Conservation (phyloP, 1,139 yeast species). For the Lodderomyces jiufengensis region DNA sequence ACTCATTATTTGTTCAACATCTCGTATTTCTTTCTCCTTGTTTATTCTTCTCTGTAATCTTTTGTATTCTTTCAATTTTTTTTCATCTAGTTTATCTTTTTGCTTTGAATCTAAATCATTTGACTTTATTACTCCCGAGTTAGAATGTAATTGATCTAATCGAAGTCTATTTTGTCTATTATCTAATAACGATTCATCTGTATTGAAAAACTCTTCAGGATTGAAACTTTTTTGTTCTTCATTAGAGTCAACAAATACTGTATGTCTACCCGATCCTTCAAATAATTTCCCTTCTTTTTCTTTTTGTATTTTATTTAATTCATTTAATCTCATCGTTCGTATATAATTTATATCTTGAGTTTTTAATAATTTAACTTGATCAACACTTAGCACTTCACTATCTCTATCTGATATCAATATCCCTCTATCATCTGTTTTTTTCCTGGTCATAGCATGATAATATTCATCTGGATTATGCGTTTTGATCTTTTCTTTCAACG, state of each 20-base stretch:
- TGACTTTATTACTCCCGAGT: conserved; percentile 25
- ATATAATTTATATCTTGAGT: conserved; percentile 88
- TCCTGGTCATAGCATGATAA: conserved; percentile 84
- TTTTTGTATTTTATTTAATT: conserved; percentile 60
- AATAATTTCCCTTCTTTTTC: conserved; percentile 54
- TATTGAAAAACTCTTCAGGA: conserved; percentile 64
- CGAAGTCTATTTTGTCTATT: conserved; percentile 74
- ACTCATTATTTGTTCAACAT: conserved; percentile 71
- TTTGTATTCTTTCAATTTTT: conserved; percentile 58
- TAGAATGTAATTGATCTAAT: conserved; percentile 53
- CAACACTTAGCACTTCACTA: conserved; percentile 58
- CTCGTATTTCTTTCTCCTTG: conserved; percentile 61
- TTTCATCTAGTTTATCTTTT: conserved; percentile 45
- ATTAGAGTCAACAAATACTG: conserved; percentile 73
- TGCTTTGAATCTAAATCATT: conserved; percentile 28
- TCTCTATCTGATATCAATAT: conserved; percentile 65
- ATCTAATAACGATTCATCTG: conserved; percentile 59
- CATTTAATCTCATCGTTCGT: conserved; percentile 70
- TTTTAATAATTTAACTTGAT: conserved; percentile 77
- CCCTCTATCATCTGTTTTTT: conserved; percentile 66
- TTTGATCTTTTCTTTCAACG: conserved; percentile 67
- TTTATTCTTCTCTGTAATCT: conserved; percentile 57
- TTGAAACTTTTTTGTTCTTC: conserved; percentile 55
- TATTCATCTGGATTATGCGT: conserved; percentile 93
- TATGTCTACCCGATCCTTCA: conserved; percentile 66